Conservation (phyloP, 1,139 yeast genomes). For the Protomyces inundatus region DNA sequence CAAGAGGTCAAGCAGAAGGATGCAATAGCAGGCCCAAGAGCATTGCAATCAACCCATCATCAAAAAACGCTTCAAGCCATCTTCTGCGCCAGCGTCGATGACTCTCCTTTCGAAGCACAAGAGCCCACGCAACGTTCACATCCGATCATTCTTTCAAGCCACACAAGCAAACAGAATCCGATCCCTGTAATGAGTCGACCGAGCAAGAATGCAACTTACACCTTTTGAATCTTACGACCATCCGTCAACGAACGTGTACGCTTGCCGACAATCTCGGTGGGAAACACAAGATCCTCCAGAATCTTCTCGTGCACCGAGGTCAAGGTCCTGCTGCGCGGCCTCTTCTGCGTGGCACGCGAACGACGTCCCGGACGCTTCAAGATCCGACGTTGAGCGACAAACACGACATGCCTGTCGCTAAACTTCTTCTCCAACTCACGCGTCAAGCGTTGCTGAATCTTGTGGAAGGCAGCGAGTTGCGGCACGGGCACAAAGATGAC, state of each 20-base stretch:
- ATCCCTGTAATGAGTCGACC: no score
- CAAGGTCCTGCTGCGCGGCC: slow-evolving; percentile 99
- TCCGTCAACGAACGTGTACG: slow-evolving; percentile 99
- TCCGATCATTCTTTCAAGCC: not conserved
- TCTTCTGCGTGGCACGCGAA: slow-evolving; percentile 92
- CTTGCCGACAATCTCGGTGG: slow-evolving; percentile 98
- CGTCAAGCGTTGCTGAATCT: slow-evolving; percentile 85
- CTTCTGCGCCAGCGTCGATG: no score
- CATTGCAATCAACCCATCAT: no score
- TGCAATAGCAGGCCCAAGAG: no score
- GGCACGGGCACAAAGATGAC: slow-evolving; percentile 98
- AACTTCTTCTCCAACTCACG: slow-evolving; percentile 99
- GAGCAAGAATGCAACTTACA: slow-evolving; percentile 35
- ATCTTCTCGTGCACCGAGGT: slow-evolving; percentile 98
- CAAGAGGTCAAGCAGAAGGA: no score
- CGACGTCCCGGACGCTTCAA: slow-evolving; percentile 92
- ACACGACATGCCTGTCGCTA: slow-evolving; percentile 99
- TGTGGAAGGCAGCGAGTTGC: slow-evolving; percentile 88
- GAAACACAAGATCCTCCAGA: slow-evolving; percentile 99
- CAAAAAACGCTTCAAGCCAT: no score
- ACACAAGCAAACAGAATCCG: no score
- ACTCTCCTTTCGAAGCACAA: no score
- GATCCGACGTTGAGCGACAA: slow-evolving; percentile 99
- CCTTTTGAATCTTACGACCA: slow-evolving; percentile 98
- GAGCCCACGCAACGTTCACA: no score